Conservation (phyloP, 108 stramenopile species). For the Skeletonema grethae region DNA sequence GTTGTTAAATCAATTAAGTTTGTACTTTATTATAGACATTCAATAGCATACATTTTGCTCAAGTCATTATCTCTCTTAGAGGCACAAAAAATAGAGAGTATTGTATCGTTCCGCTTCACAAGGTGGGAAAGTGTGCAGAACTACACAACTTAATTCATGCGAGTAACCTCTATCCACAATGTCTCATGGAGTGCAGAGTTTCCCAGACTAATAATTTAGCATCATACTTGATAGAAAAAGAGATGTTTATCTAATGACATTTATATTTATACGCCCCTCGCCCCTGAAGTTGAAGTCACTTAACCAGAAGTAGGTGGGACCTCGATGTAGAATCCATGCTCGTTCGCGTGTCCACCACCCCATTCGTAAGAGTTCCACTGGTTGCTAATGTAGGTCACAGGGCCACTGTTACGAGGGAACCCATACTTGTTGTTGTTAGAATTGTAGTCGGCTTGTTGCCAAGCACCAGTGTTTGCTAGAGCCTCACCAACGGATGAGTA, state of each 20-base stretch:
- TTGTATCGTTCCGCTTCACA: too few relatives aligned
- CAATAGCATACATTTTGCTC: too few relatives aligned
- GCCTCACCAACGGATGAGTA: conserved; percentile 50
- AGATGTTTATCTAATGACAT: neutral
- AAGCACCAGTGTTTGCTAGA: conserved; percentile 13
- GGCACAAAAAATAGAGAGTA: too few relatives aligned
- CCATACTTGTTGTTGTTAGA: conserved; percentile 4
- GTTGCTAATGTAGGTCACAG: neutral
- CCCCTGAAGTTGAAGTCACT: neutral
- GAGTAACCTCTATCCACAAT: too few relatives aligned
- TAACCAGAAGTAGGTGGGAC: conserved; percentile 5
- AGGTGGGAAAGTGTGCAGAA: too few relatives aligned
- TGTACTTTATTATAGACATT: neutral
- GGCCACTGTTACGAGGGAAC: conserved; percentile 44
- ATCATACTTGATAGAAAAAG: too few relatives aligned
- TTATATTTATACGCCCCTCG: neutral
- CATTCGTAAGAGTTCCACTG: conserved; percentile 33
- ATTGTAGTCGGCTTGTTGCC: conserved; percentile 44
- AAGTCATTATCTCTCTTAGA: too few relatives aligned
- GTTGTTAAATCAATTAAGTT: neutral
- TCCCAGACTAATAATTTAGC: too few relatives aligned
- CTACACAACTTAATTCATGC: too few relatives aligned
- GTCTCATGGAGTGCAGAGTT: too few relatives aligned
- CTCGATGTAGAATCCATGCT: conserved; percentile 37
- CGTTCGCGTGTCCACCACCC: conserved; percentile 10